Percentiles rank a stretch among this genome's conserved stretches.
Conservation (phyloP, 805 yeast genomes). For the Babjeviella inositovora region DNA sequence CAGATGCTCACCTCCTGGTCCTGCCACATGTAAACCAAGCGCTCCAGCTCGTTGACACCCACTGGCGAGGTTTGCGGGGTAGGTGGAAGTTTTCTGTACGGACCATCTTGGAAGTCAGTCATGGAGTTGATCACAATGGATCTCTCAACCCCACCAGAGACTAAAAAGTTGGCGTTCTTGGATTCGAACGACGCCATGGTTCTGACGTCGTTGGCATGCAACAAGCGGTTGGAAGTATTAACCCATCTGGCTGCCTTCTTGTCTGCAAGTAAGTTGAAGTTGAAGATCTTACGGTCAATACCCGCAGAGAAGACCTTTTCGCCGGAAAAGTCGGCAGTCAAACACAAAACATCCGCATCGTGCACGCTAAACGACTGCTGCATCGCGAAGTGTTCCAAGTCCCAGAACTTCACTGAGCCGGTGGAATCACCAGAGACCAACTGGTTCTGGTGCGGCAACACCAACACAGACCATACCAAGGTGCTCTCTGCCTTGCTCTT, state of each 20-base stretch:
- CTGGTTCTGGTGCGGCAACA: constrained; percentile 47
- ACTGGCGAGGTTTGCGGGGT: constrained; percentile 42
- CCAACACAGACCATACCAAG: constrained; percentile 74
- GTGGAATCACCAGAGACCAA: constrained; percentile 95
- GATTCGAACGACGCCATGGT: constrained; percentile 59
- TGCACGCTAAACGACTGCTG: constrained; percentile 72
- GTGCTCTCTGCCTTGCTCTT: constrained; percentile 76
- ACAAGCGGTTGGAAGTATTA: constrained; percentile 53
- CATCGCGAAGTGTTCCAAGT: constrained; percentile 56
- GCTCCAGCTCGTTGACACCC: constrained; percentile 23
- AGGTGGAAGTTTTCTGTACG: constrained; percentile 49
- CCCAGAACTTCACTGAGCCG: constrained; percentile 91
- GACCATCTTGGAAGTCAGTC: constrained; percentile 54
- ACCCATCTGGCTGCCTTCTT: constrained; percentile 44
- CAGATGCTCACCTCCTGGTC: constrained; percentile 75
- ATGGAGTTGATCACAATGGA: constrained; percentile 51
- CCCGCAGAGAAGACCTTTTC: constrained; percentile 74
- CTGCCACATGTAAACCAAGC: constrained; percentile 61
- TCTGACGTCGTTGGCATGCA: constrained; percentile 81
- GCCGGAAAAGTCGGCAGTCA: constrained; percentile 44
- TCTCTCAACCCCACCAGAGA: constrained; percentile 77
- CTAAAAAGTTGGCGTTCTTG: constrained; percentile 47
- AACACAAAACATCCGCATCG: constrained; percentile 78
- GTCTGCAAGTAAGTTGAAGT: constrained; percentile 33
- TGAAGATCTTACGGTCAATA: constrained; percentile 81